These are phyloP conservation scores for Arctostaphylos glauca DNA, from an alignment of 148 eudicot genomes.

Conservation along the genomic window DNA sequence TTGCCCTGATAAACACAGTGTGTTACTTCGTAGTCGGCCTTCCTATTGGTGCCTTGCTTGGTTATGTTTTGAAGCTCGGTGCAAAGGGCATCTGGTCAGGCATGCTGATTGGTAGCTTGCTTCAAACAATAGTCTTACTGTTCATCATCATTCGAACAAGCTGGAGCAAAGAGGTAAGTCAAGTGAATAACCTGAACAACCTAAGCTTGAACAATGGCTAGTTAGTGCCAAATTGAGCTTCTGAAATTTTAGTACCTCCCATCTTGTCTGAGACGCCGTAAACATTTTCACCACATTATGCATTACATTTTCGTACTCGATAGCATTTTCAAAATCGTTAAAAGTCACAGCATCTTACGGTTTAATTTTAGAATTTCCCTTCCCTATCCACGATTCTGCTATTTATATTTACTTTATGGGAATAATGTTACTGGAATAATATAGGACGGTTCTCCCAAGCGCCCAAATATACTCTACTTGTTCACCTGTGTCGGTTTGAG, in stretches of 20 bases:
- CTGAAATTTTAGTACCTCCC: neutral
- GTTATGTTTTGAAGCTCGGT: slow-evolving; percentile 35
- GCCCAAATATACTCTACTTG: no score
- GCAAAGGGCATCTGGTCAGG: slow-evolving; percentile 55
- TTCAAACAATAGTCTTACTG: slow-evolving; percentile 43
- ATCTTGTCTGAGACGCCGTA: no score
- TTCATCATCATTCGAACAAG: slow-evolving; percentile 22
- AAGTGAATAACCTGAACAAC: neutral
- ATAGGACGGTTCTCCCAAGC: no score
- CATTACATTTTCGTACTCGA: no score
- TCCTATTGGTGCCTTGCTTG: slow-evolving; percentile 49
- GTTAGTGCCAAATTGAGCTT: neutral
- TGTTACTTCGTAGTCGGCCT: slow-evolving; percentile 52
- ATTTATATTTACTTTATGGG: no score
- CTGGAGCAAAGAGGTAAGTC: slow-evolving; percentile 35
- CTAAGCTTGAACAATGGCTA: neutral
- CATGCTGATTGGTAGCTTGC: slow-evolving; percentile 43
- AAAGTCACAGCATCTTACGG: no score
- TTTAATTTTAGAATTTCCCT: no score
- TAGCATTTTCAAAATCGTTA: no score
- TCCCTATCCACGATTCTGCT: no score
- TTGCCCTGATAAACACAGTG: slow-evolving; percentile 36
- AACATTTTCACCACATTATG: no score
- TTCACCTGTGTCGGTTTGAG: no score
- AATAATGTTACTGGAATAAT: no score